Evolutionary conservation across 441 rosid species (phyloP).

Genomic region (Isatis lusitanica): DNA sequence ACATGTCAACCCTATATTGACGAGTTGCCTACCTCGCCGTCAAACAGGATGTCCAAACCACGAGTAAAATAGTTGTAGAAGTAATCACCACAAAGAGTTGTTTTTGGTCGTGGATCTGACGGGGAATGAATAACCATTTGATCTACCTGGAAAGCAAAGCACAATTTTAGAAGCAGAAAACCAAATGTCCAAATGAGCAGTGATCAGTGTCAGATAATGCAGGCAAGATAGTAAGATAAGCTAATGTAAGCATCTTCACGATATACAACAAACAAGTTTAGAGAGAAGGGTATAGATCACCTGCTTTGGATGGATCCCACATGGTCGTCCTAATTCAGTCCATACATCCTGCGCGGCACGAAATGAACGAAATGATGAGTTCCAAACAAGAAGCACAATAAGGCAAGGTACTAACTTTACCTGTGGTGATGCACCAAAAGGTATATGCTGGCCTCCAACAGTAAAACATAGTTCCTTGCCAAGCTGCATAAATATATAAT

Average conservation of each 20-base stretch:
- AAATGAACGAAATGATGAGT: slow-evolving; percentile 23
- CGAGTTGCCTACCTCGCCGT: slow-evolving; percentile 74
- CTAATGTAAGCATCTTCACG: slow-evolving; percentile 8
- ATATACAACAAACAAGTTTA: slow-evolving; percentile 17
- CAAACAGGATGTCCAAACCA: slow-evolving; percentile 93
- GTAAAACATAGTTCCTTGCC: slow-evolving; percentile 83
- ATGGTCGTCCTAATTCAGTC: slow-evolving; percentile 98
- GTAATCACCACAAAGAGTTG: slow-evolving; percentile 94
- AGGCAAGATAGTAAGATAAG: slow-evolving; percentile 4
- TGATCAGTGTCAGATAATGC: slow-evolving; percentile 12
- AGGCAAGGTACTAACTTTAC: slow-evolving; percentile 39
- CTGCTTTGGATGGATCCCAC: slow-evolving; percentile 98
- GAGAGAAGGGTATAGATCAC: slow-evolving; percentile 35
- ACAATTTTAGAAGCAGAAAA: slow-evolving; percentile 8
- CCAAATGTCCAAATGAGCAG: background rate
- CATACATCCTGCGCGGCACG: slow-evolving; percentile 80
- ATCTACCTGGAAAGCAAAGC: slow-evolving; percentile 65
- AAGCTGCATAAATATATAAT: slow-evolving; percentile 54
- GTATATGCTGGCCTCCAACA: slow-evolving; percentile 86
- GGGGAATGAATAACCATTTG: slow-evolving; percentile 99
- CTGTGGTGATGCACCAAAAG: slow-evolving; percentile 98
- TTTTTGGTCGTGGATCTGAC: slow-evolving; percentile 79
- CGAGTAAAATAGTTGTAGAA: slow-evolving; percentile 95
- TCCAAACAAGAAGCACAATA: slow-evolving; percentile 21
- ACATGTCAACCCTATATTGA: slow-evolving; percentile 17